Evolutionary conservation across 2,329 filamentous ascomycete genomes (phyloP), one percentile per base, ranked within the genome.

Genomic region (Trichoderma afroharzianum): DNA sequence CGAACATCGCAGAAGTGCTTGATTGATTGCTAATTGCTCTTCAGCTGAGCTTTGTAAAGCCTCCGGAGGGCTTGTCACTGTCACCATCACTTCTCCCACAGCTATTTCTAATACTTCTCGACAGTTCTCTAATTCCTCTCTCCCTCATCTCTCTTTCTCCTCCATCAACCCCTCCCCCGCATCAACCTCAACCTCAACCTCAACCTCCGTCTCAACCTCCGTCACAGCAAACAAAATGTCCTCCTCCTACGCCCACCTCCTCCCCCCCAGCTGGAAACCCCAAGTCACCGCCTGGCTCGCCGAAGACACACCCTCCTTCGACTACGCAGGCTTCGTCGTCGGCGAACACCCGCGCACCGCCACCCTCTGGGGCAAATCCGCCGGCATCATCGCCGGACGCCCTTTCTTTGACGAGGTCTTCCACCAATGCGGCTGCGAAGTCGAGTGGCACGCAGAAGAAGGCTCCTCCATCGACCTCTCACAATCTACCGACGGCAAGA

Each of bases 321-420:
- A 99, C 86, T 98, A 97, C 81, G 96, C 93, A 78, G 96, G 96
- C 73, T 99, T 97, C 81, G 96, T 99, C 7, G 96, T 99, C 28
- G 96, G 96, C 74, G 89, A 92, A 50, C 83, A 83, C 32, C 81
- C 84, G 9, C 88, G 88, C 72, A 88, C 86, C 15, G 91, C 91
- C 24, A 92, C 88, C 5, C 86, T 93, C 50, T 91, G 88, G 82
- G 89, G 87, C 73, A 93, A 93, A 80, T 90, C 88, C n/a, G 80
- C 85, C 3, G 96, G 96, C 73, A 87, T 98, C 63, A 86, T 99
- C 61, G 96, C 96, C 53, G 96, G 96, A 70, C 89, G 96, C 4
- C 96, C 96, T 2, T 99, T 99, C 85, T 95, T 98, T 85, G 88
- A 97, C 80, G 95, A 98, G 82, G 92, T 98, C 72, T 98, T 99